Evolutionary conservation across 2,329 filamentous ascomycete genomes (phyloP).

Genomic region (Colletotrichum lentis): DNA sequence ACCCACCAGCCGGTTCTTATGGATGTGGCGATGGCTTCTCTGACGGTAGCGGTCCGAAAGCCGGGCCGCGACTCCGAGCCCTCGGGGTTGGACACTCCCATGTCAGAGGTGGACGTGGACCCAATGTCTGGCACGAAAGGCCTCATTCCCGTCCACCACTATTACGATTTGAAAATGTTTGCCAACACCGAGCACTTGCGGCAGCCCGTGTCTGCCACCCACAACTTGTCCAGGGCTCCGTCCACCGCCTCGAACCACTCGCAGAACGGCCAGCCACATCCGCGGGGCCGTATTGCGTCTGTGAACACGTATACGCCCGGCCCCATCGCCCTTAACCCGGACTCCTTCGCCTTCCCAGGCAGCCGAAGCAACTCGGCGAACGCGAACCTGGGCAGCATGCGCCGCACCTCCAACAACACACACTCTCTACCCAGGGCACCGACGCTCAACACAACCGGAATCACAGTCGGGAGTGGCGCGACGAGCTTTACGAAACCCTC

Average conservation of each 20-base stretch:
- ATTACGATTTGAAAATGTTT: slow-evolving; percentile 78
- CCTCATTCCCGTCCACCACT: slow-evolving; percentile 61
- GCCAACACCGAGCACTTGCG: slow-evolving; percentile 79
- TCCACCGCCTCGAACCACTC: slow-evolving; percentile 49
- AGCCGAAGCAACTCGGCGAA: slow-evolving; percentile 58
- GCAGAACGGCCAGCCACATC: slow-evolving; percentile 42
- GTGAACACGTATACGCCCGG: slow-evolving; percentile 24
- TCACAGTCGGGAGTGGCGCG: slow-evolving; percentile 53
- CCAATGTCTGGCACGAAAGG: slow-evolving; percentile 39
- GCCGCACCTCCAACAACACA: slow-evolving; percentile 43
- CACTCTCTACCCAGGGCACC: slow-evolving; percentile 41
- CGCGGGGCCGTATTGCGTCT: slow-evolving; percentile 51
- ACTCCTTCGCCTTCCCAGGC: slow-evolving; percentile 50
- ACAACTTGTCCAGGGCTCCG: slow-evolving; percentile 42
- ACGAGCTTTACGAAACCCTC: slow-evolving; percentile 47
- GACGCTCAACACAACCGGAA: slow-evolving; percentile 47
- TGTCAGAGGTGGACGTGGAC: slow-evolving; percentile 39
- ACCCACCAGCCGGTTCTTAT: slow-evolving; percentile 90
- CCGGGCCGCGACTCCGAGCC: slow-evolving; percentile 49
- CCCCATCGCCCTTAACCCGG: slow-evolving; percentile 48
- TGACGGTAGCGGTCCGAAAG: slow-evolving; percentile 84
- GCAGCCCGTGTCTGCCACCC: slow-evolving; percentile 49
- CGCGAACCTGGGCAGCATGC: slow-evolving; percentile 49
- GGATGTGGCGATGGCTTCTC: slow-evolving; percentile 87
- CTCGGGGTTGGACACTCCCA: slow-evolving; percentile 39